Evolutionary conservation across 2,329 filamentous ascomycete genomes (phyloP), one percentile per base, ranked within the genome.

Genomic region (Aspergillus novoparasiticus): DNA sequence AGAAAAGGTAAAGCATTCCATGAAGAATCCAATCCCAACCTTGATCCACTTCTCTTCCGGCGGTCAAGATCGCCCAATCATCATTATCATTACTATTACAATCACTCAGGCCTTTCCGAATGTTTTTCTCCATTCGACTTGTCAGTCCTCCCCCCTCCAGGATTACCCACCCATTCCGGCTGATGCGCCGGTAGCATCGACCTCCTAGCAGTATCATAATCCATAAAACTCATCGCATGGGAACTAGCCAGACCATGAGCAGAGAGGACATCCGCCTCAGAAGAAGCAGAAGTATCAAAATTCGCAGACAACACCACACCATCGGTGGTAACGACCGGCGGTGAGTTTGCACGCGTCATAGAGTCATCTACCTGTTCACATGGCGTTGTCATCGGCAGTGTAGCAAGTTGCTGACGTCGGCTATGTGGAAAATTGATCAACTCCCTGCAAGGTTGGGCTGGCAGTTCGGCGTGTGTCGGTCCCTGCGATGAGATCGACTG

Each of bases 191-290:
- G 54, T 12, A 53, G 14, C 9, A 51, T 58, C 32, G 58, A 43
- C 23, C 59, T 57, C 57, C 56, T 12, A n/a, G 48, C 57, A 19
- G 55, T 19, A 36, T 61, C 64, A 58, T 67, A 74, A 8, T 71
- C 59, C 72, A 74, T 73, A 30, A 75, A 75, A 32, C 72, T 75
- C 68, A 73, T 71, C 11, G 59, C 60, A 58, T 68, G 61, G 1
- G n/a, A 28, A 16, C 39, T 19, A 41, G 16, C 26, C 21, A 60
- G 21, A 36, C 39, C 55, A 8, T 19, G 19, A 21, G n/a, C 41
- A 8, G 9, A 43, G n/a, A 36, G 41, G 39, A 14, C 16, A 34
- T 59, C 57, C 6, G 26, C 11, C 9, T 36, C 51, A 43, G 59
- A 28, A 46, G 59, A 32, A 10, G 41, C 54, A 50, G 59, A 32